These are phyloP conservation scores for Schwanniomyces occidentalis DNA, from an alignment of 805 yeast species.

Conservation along the genomic window DNA sequence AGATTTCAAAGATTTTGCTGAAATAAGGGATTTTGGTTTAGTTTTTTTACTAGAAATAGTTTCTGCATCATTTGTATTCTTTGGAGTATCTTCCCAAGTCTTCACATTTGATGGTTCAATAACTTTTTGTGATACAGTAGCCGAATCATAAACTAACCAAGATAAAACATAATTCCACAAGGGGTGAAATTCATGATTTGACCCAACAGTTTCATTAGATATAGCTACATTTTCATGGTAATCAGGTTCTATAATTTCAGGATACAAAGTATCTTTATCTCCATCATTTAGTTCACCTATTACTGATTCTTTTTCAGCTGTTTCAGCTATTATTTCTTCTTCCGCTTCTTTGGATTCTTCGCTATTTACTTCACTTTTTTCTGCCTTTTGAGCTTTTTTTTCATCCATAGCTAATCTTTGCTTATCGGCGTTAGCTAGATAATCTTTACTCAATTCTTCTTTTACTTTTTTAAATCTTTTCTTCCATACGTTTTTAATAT, in stretches of 20 bases:
- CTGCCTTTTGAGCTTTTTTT: no score
- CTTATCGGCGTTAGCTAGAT: neutral
- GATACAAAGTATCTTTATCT: neutral
- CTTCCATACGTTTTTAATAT: constrained; percentile 15
- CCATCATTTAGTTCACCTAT: no score
- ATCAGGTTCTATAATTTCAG: constrained; percentile 5
- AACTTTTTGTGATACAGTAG: no score
- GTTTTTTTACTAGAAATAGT: no score
- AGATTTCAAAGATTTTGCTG: no score
- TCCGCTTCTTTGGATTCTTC: constrained; percentile 10
- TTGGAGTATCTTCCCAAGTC: constrained; percentile 1
- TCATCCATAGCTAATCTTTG: neutral
- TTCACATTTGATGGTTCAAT: no score
- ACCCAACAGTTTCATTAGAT: no score
- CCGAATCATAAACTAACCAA: constrained; percentile 33
- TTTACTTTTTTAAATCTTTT: constrained; percentile 22
- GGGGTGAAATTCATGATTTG: constrained; percentile 29
- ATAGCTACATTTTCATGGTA: neutral
- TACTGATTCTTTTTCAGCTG: no score
- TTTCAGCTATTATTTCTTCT: constrained; percentile 10
- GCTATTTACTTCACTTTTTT: constrained; percentile 8
- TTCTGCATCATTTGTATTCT: constrained; percentile 7
- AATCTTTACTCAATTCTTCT: constrained; percentile 21
- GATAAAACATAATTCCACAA: constrained; percentile 39
- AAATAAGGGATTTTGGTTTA: constrained; percentile 3